A percentile compares a stretch with the other conserved stretches of the same genome.
Evolutionary conservation across 805 yeast species (phyloP).

Genomic region (Saccharomycopsis malanga): DNA sequence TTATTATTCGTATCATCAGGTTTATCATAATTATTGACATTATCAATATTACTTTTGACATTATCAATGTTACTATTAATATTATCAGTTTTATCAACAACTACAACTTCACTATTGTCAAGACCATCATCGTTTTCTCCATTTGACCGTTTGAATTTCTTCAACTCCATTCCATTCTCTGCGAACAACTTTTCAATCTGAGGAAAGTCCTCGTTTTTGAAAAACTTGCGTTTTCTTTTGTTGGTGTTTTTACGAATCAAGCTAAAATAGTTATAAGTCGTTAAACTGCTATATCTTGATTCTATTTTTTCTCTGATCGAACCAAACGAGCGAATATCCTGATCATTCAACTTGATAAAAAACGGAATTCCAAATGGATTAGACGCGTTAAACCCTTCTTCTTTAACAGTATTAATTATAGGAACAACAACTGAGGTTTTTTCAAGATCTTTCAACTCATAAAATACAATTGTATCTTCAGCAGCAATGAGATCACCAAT

Average conservation of each 20-base stretch:
- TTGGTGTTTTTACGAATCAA: constrained; percentile 23
- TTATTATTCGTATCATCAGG: too few relatives aligned
- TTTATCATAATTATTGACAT: background rate
- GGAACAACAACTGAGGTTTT: constrained; percentile 50
- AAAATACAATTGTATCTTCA: constrained; percentile 60
- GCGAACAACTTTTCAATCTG: constrained; percentile 14
- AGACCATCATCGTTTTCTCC: background rate
- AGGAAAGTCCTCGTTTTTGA: constrained; percentile 23
- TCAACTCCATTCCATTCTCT: constrained; percentile 5
- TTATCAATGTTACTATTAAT: background rate
- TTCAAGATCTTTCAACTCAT: constrained; percentile 38
- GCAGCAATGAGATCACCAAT: constrained; percentile 57
- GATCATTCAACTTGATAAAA: constrained; percentile 49
- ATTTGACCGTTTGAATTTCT: constrained; percentile 4
- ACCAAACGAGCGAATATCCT: constrained; percentile 52
- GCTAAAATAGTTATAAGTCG: constrained; percentile 36
- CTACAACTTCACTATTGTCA: background rate
- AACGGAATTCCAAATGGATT: constrained; percentile 70
- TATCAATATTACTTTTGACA: background rate
- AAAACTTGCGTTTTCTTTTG: constrained; percentile 19
- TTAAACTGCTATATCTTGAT: constrained; percentile 38
- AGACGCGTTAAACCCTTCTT: constrained; percentile 31
- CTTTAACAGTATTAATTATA: constrained; percentile 38
- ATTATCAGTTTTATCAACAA: too few relatives aligned
- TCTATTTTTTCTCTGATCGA: constrained; percentile 52